Percentiles rank a stretch among this genome's conserved stretches.
phyloP scores from a whole-genome alignment of 768 basidiomycete genomes.

The Hydnomerulius pinastri region DNA sequence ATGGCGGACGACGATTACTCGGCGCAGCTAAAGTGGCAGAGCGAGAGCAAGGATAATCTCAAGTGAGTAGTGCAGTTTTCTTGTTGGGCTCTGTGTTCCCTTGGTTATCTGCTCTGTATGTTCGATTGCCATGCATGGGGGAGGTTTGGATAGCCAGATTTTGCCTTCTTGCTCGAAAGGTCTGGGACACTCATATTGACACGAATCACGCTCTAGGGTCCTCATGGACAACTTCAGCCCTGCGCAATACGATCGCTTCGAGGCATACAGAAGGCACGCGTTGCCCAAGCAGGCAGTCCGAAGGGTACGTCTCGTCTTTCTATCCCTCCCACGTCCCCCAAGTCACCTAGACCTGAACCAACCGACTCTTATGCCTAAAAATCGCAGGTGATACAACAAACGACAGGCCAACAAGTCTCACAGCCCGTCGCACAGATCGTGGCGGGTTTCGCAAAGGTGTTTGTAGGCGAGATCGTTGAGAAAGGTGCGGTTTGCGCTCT shows the following conservation, averaged over 20 bases:
- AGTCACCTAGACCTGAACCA: too few relatives aligned
- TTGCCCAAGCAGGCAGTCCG: slow-evolving; percentile 81
- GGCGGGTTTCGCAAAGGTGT: slow-evolving; percentile 88
- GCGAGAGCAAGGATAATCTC: slow-evolving; percentile 85
- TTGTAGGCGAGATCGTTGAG: slow-evolving; percentile 90
- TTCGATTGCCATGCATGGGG: too few relatives aligned
- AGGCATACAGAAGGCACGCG: slow-evolving; percentile 83
- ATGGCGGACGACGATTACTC: slow-evolving; percentile 92
- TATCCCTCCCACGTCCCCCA: neutral
- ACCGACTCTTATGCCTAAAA: too few relatives aligned
- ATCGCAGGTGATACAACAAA: slow-evolving; percentile 80
- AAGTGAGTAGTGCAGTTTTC: slow-evolving; percentile 55
- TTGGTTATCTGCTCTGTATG: neutral
- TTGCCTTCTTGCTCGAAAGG: too few relatives aligned
- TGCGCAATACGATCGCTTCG: slow-evolving; percentile 85
- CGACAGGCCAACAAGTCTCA: slow-evolving; percentile 78
- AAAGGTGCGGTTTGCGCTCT: slow-evolving; percentile 53
- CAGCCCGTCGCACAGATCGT: slow-evolving; percentile 88
- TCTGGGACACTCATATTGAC: too few relatives aligned
- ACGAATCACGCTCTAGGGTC: too few relatives aligned
- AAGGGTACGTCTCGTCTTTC: slow-evolving; percentile 49
- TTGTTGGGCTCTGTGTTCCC: neutral
- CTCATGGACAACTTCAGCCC: slow-evolving; percentile 87
- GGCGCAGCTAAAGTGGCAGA: slow-evolving; percentile 80
- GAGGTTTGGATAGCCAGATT: too few relatives aligned